These are phyloP conservation scores for Clarireedia homoeocarpa DNA, from an alignment of 2,329 filamentous ascomycete species.

Conservation along the genomic window DNA sequence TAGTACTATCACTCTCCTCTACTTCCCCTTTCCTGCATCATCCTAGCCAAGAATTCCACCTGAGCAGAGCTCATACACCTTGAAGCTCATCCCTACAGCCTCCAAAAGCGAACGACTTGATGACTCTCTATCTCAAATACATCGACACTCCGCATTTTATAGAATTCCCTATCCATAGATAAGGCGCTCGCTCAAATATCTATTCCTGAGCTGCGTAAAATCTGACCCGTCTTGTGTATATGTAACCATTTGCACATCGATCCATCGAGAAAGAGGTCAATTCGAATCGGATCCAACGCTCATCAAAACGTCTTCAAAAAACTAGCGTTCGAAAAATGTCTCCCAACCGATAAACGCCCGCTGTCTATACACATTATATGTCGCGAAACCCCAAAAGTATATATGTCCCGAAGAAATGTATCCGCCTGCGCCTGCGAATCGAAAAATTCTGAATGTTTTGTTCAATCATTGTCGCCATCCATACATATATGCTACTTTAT, in stretches of 20 bases:
- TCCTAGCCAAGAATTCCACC: too few relatives aligned
- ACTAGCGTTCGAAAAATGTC: neutral
- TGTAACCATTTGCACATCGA: neutral
- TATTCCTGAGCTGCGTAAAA: neutral
- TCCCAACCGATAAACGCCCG: neutral
- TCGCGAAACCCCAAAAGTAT: neutral
- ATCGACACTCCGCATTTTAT: too few relatives aligned
- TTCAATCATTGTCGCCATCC: neutral
- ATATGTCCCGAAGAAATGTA: neutral
- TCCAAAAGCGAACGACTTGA: too few relatives aligned
- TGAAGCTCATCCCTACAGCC: too few relatives aligned
- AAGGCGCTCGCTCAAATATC: neutral
- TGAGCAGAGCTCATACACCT: too few relatives aligned
- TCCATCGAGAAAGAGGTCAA: neutral
- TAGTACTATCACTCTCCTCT: too few relatives aligned
- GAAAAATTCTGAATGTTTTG: neutral
- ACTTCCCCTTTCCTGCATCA: too few relatives aligned
- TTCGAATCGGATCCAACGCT: neutral
- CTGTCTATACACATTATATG: conserved; percentile 2
- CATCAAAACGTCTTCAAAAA: neutral
- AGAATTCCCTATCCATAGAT: neutral
- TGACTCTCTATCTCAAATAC: too few relatives aligned
- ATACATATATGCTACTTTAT: neutral
- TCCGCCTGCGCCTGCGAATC: neutral
- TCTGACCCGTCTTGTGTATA: too few relatives aligned